These are phyloP conservation scores for Eucalyptus marginata DNA, from an alignment of 345 rosid genomes.

Conservation along the genomic window DNA sequence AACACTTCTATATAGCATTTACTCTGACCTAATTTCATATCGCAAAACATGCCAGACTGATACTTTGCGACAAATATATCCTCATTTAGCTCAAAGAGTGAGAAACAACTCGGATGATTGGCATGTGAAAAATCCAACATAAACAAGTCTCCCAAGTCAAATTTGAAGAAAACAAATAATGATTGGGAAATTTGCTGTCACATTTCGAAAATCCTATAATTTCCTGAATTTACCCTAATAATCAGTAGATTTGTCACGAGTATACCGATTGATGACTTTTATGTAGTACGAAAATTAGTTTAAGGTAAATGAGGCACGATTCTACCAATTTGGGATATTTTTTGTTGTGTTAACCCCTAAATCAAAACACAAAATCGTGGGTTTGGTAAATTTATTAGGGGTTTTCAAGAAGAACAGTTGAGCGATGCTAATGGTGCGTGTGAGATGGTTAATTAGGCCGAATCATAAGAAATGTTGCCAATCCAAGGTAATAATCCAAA, in stretches of 20 bases:
- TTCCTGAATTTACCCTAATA: not conserved
- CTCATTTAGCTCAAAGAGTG: not conserved
- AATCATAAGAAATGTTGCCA: not conserved
- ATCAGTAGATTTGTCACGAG: rapidly evolving
- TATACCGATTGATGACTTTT: rapidly evolving
- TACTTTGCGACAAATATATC: rapidly evolving
- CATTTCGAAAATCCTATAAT: not conserved
- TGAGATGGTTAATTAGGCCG: not conserved
- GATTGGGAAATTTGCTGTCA: not conserved
- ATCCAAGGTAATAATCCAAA: not conserved
- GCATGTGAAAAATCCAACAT: too few species aligned
- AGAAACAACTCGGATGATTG: not conserved
- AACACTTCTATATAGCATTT: too few species aligned
- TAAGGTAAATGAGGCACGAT: rapidly evolving
- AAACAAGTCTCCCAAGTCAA: too few species aligned
- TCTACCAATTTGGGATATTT: not conserved
- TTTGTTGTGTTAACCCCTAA: not conserved
- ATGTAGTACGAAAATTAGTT: rapidly evolving
- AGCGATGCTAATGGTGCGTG: not conserved
- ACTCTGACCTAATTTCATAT: not conserved
- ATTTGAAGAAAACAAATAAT: not conserved
- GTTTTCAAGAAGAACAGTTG: not conserved
- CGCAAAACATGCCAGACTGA: rapidly evolving
- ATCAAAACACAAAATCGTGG: not conserved
- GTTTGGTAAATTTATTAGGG: not conserved